Base-by-base conservation (phyloP, 306 rosid genomes). In the Prunus mira region DNA sequence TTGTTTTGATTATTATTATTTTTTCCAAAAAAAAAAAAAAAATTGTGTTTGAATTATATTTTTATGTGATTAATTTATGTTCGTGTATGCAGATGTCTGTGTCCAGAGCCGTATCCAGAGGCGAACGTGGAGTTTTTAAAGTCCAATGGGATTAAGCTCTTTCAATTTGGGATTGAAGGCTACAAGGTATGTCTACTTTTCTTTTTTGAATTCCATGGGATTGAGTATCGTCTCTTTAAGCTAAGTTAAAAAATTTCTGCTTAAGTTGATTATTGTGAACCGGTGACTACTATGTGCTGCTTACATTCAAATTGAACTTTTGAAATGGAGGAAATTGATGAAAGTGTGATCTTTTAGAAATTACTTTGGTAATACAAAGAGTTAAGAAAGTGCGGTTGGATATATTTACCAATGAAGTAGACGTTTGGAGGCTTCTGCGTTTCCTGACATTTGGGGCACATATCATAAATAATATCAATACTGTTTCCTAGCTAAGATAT, bases 131-230 rank as follows among this genome's bases (percentile, higher is more conserved):
- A 96, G 81, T 96, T 96, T 47, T 87, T 96, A 73, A 96, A 93
- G 82, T 88, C 94, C 13, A 87, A 89, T 76, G 97, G 94, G 79
- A 91, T 93, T 80, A 84, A 82, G 84, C 91, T 96, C 74, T 89
- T 80, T 87, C 99, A 96, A 50, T 93, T 96, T 78, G 98, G 97
- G 61, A 96, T 96, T 80, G 98, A 96, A 81, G 97, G 99, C 70
- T 79, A 87, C 69, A 93, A 96, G 99, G 99, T 96, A 34, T 81
- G 15, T 70, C 14, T 43, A 12, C 64, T 3, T 49, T 20, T 56
- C 6, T 60, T 43, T n/a, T n/a, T 47, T 3, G 38, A 49, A 2
- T 38, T 72, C 18, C 32, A 25, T 27, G 25, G 32, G 38, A 25
- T 56, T 56, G 25, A 11, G n/a, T 20, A 0, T n/a, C 3, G 62